Conservation (phyloP, 805 yeast genomes). For the Trichomonascus vanleenenianus region DNA sequence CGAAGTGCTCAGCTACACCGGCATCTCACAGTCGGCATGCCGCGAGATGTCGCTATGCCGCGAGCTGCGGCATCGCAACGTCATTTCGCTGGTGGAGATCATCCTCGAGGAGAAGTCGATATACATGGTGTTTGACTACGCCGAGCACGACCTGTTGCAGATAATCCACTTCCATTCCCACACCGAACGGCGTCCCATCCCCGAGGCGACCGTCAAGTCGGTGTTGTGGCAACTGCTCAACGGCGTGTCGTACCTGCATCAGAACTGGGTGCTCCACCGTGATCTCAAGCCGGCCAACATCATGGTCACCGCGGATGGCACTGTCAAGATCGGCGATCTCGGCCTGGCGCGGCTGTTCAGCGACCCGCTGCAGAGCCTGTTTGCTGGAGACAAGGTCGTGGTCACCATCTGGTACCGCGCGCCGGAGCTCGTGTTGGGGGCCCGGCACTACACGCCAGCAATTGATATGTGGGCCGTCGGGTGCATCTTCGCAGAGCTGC, state of each 20-base stretch:
- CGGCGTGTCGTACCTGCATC: slow-evolving; percentile 87
- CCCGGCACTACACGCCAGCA: slow-evolving; percentile 87
- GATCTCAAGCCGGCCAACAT: slow-evolving; percentile 97
- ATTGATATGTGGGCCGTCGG: slow-evolving; percentile 96
- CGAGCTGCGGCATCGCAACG: slow-evolving; percentile 72
- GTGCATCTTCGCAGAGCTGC: slow-evolving; percentile 83
- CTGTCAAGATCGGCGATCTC: slow-evolving; percentile 92
- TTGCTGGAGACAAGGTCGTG: slow-evolving; percentile 90
- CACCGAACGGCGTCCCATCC: slow-evolving; percentile 73
- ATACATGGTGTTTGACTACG: slow-evolving; percentile 92
- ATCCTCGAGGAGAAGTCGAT: slow-evolving; percentile 82
- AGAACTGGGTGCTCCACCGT: slow-evolving; percentile 93
- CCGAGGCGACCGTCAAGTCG: slow-evolving; percentile 71
- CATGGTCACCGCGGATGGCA: slow-evolving; percentile 85
- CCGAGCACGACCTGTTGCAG: slow-evolving; percentile 92
- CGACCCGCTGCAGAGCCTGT: slow-evolving; percentile 77
- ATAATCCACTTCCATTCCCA: slow-evolving; percentile 92
- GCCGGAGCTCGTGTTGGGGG: slow-evolving; percentile 84
- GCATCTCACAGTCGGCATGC: slow-evolving; percentile 92
- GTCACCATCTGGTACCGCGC: slow-evolving; percentile 97
- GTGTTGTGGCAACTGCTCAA: slow-evolving; percentile 87
- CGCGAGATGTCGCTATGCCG: slow-evolving; percentile 94
- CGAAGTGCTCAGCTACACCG: slow-evolving; percentile 82
- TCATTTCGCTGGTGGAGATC: slow-evolving; percentile 73
- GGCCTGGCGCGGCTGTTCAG: slow-evolving; percentile 86